Conservation (phyloP, 257 asterid genomes). For the Galeopsis tetrahit region DNA sequence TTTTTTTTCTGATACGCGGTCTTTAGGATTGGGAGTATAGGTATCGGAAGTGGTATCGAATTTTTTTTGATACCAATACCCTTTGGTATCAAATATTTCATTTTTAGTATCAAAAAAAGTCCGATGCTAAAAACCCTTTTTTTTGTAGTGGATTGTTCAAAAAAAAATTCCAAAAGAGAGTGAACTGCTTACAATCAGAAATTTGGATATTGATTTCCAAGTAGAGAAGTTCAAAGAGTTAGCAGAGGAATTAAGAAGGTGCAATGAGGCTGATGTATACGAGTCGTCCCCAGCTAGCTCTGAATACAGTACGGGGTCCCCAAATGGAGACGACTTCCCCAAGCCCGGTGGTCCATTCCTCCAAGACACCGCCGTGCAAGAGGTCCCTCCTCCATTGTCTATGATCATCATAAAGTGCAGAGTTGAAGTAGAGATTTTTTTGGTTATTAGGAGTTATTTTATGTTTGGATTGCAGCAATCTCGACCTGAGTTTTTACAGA, state of each 20-base stretch:
- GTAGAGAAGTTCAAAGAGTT: slow-evolving; percentile 60
- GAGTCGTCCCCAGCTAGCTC: slow-evolving; percentile 73
- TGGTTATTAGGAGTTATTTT: slow-evolving; percentile 39
- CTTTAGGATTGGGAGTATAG: too few species aligned
- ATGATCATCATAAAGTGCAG: slow-evolving; percentile 45
- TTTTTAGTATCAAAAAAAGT: too few species aligned
- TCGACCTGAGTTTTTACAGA: slow-evolving; percentile 62
- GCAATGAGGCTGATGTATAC: slow-evolving; percentile 61
- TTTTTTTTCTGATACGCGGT: too few species aligned
- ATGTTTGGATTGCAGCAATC: slow-evolving; percentile 53
- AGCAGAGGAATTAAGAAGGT: slow-evolving; percentile 52
- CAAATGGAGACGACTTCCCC: slow-evolving; percentile 62
- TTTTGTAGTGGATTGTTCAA: too few species aligned
- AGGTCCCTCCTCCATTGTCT: slow-evolving; percentile 90
- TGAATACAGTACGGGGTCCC: slow-evolving; percentile 69
- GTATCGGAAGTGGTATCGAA: too few species aligned
- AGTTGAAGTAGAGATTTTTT: slow-evolving; percentile 45
- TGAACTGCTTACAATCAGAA: slow-evolving; percentile 37
- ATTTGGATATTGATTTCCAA: slow-evolving; percentile 50
- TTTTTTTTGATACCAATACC: too few species aligned
- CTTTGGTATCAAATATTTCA: too few species aligned
- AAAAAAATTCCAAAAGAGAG: too few species aligned
- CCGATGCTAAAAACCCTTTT: too few species aligned
- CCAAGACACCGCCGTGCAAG: slow-evolving; percentile 87
- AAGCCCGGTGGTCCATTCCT: slow-evolving; percentile 46